Percentiles rank a stretch among this genome's conserved stretches.
phyloP scores from a whole-genome alignment of 1,139 yeast species.

The Candida sp. region DNA sequence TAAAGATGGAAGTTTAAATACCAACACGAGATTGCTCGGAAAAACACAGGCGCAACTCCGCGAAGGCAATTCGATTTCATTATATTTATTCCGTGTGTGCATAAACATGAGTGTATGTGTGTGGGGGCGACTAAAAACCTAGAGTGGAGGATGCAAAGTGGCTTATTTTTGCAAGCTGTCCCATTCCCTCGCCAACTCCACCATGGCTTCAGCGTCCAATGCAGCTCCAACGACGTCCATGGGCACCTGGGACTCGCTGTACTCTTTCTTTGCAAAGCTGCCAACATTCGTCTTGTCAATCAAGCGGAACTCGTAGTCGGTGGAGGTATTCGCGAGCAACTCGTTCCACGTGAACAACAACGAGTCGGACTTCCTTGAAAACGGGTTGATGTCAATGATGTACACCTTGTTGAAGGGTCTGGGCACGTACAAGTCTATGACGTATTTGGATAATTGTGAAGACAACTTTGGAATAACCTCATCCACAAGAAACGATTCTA shows the following conservation, averaged over 20 bases:
- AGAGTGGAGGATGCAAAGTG: background rate
- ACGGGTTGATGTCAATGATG: constrained; percentile 87
- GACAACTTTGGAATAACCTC: constrained; percentile 54
- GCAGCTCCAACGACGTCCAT: constrained; percentile 88
- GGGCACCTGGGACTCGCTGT: constrained; percentile 92
- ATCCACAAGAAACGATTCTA: constrained; percentile 57
- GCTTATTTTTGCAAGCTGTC: constrained; percentile 15
- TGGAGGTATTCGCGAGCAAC: constrained; percentile 32
- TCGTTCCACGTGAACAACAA: constrained; percentile 88
- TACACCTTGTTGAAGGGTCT: constrained; percentile 68
- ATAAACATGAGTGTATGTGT: background rate
- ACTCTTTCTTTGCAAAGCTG: constrained; percentile 79
- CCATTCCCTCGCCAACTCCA: constrained; percentile 70
- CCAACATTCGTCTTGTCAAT: constrained; percentile 71
- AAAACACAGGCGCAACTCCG: background rate
- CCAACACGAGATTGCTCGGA: background rate
- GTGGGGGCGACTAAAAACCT: background rate
- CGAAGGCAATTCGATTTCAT: constrained; percentile 2
- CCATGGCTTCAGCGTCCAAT: constrained; percentile 63
- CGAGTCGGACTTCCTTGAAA: constrained; percentile 75
- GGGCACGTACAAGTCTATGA: constrained; percentile 84
- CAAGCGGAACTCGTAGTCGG: constrained; percentile 52
- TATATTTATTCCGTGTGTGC: background rate
- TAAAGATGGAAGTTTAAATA: background rate
- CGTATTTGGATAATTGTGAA: constrained; percentile 35